Base-by-base conservation (phyloP, 1,284 basidiomycete genomes). In the Apiotrichum veenhuisii region DNA sequence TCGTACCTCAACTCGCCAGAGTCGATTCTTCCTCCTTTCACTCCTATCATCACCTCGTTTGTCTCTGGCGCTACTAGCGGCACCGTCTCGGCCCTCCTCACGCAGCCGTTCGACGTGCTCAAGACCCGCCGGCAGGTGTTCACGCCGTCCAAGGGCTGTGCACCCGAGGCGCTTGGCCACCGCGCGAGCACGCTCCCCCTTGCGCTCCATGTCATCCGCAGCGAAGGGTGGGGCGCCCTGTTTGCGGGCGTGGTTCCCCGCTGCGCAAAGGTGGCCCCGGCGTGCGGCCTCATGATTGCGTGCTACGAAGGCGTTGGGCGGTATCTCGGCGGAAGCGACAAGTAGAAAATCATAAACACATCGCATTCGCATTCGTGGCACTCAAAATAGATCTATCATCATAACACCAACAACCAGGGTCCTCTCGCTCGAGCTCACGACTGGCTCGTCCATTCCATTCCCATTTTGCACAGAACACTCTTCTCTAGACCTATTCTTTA, bases 211-310 rank as follows among this genome's bases (percentile, higher is more conserved):
- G 88, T 98, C 41, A 69, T 90, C 27, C 82, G 81, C 50, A 86
- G 82, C 8, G 96, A 98, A 74, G 95, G 95, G 0, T 62, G 80
- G 15, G 73, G 80, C 8, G 89, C 91, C 2, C 78, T 98, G 38
- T 96, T 90, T 74, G 86, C 89, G 40, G 95, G 95, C 0, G 78
- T 93, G 38, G 80, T 87, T 5, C 95, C 96, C 34, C 84, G 95
- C 36, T 86, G 95, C 52, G 91, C 86, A 30, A 98, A 98, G 77
- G 93, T 98, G 63, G 95, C 93, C 5, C 96, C 96, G n/a, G 94
- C 96, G 26, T 98, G 96, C 77, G 95, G 95, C 18, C 59, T 77
- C 44, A 78, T 78, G 76, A 97, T 98, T 73, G 87, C 88, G 54
- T 92, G 87, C 71, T 98, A 89, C 73, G 94, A 98, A 84, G 91